Evolutionary conservation across 768 basidiomycete genomes (phyloP).

Genomic region (Pholiota microspora): DNA sequence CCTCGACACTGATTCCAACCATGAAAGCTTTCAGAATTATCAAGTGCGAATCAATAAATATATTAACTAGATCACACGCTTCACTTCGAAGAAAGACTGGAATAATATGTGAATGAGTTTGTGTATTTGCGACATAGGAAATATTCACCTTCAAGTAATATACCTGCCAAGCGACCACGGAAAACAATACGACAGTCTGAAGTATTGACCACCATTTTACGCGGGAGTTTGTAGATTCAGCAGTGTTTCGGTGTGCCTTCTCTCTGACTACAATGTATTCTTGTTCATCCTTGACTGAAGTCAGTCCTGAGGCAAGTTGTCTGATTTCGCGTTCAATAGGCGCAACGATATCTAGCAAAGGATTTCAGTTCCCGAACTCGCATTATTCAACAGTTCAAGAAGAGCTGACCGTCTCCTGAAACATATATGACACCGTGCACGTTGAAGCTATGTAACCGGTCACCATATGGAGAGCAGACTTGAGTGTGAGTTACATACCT

Average conservation of each 20-base stretch:
- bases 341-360: conserved; percentile 68
- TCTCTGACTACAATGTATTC: conserved; percentile 98
- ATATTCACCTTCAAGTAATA: conserved; percentile 84
- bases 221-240: conserved; percentile 88
- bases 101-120: conserved; percentile 58
- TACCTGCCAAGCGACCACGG: conserved; percentile 95
- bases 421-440: conserved; percentile 97
- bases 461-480: background rate
- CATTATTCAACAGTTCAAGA: conserved; percentile 1
- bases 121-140: conserved; percentile 45
- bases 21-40: background rate
- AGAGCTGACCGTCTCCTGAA: conserved; percentile 75
- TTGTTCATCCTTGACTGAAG: conserved; percentile 96
- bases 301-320: conserved; percentile 72
- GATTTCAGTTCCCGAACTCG: background rate
- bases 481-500: conserved; percentile 50
- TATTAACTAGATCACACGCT: conserved; percentile 27
- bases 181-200: conserved; percentile 83
- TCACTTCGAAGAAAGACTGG: conserved; percentile 29
- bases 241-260: conserved; percentile 89
- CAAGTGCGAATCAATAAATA: conserved; percentile 11
- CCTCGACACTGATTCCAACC: no score
- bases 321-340: conserved; percentile 97
- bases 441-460: conserved; percentile 69
- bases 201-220: conserved; percentile 99